phyloP scores from a whole-genome alignment of 2,329 filamentous ascomycete genomes.

The Lomentospora prolificans region DNA sequence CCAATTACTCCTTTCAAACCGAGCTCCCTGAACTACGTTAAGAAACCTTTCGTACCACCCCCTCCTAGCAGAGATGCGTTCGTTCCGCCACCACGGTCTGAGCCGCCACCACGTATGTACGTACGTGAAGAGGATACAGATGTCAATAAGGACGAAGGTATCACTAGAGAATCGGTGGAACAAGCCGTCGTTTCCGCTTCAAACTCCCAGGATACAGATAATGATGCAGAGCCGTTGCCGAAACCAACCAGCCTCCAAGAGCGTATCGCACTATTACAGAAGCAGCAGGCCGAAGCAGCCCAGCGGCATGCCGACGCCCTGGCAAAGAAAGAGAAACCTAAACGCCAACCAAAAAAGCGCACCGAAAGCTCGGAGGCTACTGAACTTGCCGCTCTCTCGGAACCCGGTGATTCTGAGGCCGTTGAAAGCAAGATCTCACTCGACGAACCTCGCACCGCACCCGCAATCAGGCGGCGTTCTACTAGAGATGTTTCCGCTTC shows the following conservation, averaged over 20 bases:
- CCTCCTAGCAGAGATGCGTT: slow-evolving; percentile 90
- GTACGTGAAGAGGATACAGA: slow-evolving; percentile 79
- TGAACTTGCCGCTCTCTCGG: slow-evolving; percentile 22
- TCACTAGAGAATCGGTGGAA: slow-evolving; percentile 57
- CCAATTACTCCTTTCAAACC: slow-evolving; percentile 89
- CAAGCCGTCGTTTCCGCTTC: slow-evolving; percentile 50
- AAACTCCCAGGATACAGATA: slow-evolving; percentile 40
- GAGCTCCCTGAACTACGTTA: slow-evolving; percentile 68
- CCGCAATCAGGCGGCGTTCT: slow-evolving; percentile 36
- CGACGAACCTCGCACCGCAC: slow-evolving; percentile 33
- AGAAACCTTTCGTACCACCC: slow-evolving; percentile 93
- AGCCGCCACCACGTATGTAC: slow-evolving; percentile 67
- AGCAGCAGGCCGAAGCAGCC: slow-evolving; percentile 85
- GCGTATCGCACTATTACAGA: slow-evolving; percentile 85
- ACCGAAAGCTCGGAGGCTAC: slow-evolving; percentile 35
- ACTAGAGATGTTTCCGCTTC: slow-evolving; percentile 34
- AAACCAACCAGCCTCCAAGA: slow-evolving; percentile 93
- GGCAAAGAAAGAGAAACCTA: slow-evolving; percentile 80
- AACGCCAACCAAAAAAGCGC: slow-evolving; percentile 61
- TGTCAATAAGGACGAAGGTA: slow-evolving; percentile 53
- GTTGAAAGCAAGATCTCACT: slow-evolving; percentile 37
- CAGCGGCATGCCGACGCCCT: slow-evolving; percentile 68
- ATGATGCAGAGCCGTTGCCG: slow-evolving; percentile 62
- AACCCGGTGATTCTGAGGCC: slow-evolving; percentile 39
- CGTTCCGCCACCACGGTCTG: slow-evolving; percentile 59